phyloP scores from a whole-genome alignment of 805 yeast species.

The Ogataea pignaliae region DNA sequence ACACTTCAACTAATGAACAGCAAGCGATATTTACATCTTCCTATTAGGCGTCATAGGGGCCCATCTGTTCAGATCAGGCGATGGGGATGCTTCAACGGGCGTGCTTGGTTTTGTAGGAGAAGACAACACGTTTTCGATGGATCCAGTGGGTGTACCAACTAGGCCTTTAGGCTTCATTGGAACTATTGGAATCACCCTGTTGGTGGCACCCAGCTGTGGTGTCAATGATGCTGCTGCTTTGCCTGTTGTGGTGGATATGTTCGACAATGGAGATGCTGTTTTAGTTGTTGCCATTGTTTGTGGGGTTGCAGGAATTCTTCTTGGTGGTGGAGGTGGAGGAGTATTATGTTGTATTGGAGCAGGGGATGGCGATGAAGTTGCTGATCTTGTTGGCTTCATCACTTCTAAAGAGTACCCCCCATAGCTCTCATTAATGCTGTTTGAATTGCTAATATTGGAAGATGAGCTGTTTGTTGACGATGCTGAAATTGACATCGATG shows the following conservation, averaged over 20 bases:
- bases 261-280: neutral
- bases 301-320: constrained; percentile 2
- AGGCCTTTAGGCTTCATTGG: constrained; percentile 29
- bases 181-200: constrained; percentile 28
- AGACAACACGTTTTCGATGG: neutral
- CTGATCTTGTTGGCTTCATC: constrained; percentile 29
- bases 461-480: no score
- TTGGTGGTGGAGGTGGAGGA: constrained; percentile 2
- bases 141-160: constrained; percentile 13
- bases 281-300: neutral
- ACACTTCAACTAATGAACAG: no score
- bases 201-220: neutral
- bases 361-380: constrained; percentile 28
- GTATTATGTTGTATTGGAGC: constrained; percentile 40
- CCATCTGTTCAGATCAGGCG: constrained; percentile 17
- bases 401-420: constrained; percentile 16
- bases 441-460: neutral
- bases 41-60: constrained; percentile 30
- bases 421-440: neutral
- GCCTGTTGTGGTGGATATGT: constrained; percentile 5
- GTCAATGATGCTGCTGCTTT: neutral
- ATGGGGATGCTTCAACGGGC: neutral
- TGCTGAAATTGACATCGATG: no score
- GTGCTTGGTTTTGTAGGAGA: neutral
- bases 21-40: constrained; percentile 19